These are phyloP conservation scores for Willaertia magna DNA, from an alignment of 208 protist genomes.

Conservation along the genomic window DNA sequence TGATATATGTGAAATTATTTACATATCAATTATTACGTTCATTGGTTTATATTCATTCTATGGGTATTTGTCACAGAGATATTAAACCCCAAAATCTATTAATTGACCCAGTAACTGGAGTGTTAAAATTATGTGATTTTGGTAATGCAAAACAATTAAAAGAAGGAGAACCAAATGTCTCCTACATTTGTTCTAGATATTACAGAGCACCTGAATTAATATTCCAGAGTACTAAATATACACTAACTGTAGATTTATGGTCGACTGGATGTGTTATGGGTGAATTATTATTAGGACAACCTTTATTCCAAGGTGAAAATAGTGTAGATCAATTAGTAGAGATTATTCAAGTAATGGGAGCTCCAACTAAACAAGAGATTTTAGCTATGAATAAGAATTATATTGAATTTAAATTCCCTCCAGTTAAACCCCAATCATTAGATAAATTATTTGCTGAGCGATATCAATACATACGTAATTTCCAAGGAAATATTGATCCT, in stretches of 20 bases:
- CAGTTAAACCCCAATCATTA: constrained; percentile 86
- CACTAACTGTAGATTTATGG: constrained; percentile 58
- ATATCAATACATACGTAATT: background rate
- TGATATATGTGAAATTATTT: constrained; percentile 69
- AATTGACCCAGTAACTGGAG: constrained; percentile 56
- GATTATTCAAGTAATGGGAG: constrained; percentile 81
- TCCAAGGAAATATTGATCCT: background rate
- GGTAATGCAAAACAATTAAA: constrained; percentile 39
- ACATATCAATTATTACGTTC: constrained; percentile 90
- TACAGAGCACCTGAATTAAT: constrained; percentile 88
- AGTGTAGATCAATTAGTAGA: constrained; percentile 79
- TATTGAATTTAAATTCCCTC: constrained; percentile 85
- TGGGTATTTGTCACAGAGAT: constrained; percentile 76
- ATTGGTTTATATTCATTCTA: constrained; percentile 88
- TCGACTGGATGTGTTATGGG: constrained; percentile 92
- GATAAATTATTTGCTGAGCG: constrained; percentile 37
- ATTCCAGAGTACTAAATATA: constrained; percentile 86
- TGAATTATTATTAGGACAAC: constrained; percentile 90
- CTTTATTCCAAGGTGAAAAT: constrained; percentile 81
- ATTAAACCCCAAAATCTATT: constrained; percentile 88
- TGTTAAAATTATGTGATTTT: constrained; percentile 92
- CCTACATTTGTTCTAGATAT: constrained; percentile 86
- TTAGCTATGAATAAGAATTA: constrained; percentile 80
- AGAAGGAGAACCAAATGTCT: constrained; percentile 65
- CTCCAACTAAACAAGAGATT: constrained; percentile 71